Conservation (phyloP, 2,329 filamentous ascomycete species). For the Beauveria brongniartii region DNA sequence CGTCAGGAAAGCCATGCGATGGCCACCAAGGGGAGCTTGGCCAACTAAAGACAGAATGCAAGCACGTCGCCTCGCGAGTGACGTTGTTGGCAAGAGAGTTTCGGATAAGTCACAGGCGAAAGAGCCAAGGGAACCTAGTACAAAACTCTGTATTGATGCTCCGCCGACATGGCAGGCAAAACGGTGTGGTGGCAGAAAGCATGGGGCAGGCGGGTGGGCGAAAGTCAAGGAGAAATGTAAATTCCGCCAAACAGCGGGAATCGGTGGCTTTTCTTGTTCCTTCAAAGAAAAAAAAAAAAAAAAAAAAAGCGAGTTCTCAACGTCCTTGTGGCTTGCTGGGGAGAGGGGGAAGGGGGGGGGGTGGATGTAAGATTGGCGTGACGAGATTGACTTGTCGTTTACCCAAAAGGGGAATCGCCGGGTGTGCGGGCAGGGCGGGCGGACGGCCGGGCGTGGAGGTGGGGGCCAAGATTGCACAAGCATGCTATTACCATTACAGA, state of each 20-base stretch:
- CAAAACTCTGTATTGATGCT: not conserved
- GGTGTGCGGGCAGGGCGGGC: not conserved
- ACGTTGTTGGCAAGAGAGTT: not conserved
- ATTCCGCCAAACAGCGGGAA: conserved; percentile 7
- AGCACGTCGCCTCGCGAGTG: not conserved
- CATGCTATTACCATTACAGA: too few relatives aligned
- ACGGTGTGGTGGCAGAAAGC: not conserved
- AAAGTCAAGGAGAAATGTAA: not conserved
- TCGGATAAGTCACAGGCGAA: not conserved
- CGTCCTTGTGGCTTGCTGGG: not conserved
- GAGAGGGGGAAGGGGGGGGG: too few relatives aligned
- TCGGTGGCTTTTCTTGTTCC: not conserved
- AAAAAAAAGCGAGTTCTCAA: not conserved
- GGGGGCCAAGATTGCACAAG: not conserved
- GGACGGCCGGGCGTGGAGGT: not conserved
- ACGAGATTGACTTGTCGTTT: not conserved
- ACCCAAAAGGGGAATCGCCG: not conserved
- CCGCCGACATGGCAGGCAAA: not conserved
- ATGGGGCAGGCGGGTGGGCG: not conserved
- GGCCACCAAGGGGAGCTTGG: not conserved
- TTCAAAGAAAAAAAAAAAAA: too few relatives aligned
- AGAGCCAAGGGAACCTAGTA: too few relatives aligned
- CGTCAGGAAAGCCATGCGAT: not conserved
- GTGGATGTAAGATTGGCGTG: not conserved
- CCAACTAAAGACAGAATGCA: not conserved